Conservation (phyloP, 2,329 filamentous ascomycete species). For the Mariannaea sp. region DNA sequence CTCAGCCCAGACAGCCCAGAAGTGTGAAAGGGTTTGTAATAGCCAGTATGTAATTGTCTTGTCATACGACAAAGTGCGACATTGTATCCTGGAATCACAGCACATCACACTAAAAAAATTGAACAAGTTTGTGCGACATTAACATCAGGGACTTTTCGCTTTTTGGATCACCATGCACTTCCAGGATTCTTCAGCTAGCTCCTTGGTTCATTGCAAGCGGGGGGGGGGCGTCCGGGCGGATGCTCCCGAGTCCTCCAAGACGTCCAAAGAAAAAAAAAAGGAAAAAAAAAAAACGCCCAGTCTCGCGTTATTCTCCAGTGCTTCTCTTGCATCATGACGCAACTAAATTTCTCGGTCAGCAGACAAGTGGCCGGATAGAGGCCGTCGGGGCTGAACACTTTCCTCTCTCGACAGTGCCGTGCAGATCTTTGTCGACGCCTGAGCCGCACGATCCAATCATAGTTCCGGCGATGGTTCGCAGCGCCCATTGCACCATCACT, state of each 20-base stretch:
- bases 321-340: conserved; percentile 2
- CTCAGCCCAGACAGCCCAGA: neutral
- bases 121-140: no score
- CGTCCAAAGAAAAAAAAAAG: no score
- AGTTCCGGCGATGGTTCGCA: neutral
- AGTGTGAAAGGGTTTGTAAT: neutral
- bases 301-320: neutral
- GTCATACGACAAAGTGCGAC: neutral
- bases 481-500: conserved; percentile 31
- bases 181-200: no score
- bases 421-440: conserved; percentile 25
- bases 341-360: neutral
- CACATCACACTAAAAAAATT: no score
- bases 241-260: no score
- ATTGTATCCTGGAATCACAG: no score
- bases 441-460: conserved; percentile 19
- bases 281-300: no score
- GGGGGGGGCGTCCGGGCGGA: no score
- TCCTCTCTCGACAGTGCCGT: neutral
- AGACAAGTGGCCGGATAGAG: neutral
- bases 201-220: no score
- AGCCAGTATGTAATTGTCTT: neutral
- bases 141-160: neutral
- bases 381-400: neutral
- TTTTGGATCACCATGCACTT: neutral